Evolutionary conservation across 306 rosid genomes (phyloP).

Genomic region (Acacia melanoxylon): DNA sequence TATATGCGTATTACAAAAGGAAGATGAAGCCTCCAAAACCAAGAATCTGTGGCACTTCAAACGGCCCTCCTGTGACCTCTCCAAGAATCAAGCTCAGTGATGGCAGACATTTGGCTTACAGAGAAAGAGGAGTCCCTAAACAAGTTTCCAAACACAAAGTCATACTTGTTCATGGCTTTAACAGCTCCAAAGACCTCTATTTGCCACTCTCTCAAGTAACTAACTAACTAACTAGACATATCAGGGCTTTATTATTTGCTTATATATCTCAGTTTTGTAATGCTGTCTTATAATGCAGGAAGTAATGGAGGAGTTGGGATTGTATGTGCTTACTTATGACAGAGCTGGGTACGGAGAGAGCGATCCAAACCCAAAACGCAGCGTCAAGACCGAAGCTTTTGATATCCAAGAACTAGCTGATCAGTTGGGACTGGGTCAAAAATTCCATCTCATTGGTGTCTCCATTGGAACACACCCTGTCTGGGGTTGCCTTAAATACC

Average conservation of each 20-base stretch:
- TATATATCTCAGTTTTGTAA: neutral
- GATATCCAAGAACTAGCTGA: conserved; percentile 45
- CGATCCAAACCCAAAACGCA: conserved; percentile 43
- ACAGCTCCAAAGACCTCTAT: conserved; percentile 51
- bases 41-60: conserved; percentile 44
- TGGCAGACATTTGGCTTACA: conserved; percentile 65
- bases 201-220: conserved; percentile 43
- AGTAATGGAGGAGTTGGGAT: conserved; percentile 30
- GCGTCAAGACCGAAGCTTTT: conserved; percentile 45
- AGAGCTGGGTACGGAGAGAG: conserved; percentile 52
- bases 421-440: conserved; percentile 30
- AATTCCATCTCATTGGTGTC: conserved; percentile 37
- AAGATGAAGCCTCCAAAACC: conserved; percentile 46
- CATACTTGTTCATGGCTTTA: conserved; percentile 62
- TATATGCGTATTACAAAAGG: conserved; percentile 14
- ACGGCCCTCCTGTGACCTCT: conserved; percentile 53
- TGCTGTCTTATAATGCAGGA: conserved; percentile 10
- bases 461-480: conserved; percentile 38
- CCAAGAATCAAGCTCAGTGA: conserved; percentile 57
- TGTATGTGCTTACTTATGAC: conserved; percentile 38
- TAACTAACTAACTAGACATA: neutral
- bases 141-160: conserved; percentile 51
- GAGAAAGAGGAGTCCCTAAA: conserved; percentile 50
- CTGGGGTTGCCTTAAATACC: conserved; percentile 40
- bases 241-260: too few species aligned